A percentile compares a stretch with the other conserved stretches of the same genome.
These are phyloP conservation scores for Ilyonectria destructans DNA, from an alignment of 2,329 filamentous ascomycete species.

Conservation along the genomic window DNA sequence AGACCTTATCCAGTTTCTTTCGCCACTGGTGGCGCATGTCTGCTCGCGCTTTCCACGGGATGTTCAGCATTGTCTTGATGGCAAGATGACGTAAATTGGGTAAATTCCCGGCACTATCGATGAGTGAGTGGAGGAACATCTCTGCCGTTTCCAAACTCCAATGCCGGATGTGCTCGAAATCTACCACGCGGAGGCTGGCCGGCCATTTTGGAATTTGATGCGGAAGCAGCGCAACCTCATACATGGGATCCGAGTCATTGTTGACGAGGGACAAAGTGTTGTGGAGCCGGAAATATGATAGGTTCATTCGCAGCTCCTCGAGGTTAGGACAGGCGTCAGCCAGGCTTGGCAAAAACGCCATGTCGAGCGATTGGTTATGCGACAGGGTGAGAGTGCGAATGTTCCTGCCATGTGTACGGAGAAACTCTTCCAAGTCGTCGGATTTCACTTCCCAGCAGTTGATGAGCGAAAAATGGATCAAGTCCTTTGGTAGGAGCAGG, in stretches of 20 bases:
- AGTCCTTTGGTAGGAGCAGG: conserved; percentile 75
- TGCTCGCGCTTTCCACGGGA: conserved; percentile 86
- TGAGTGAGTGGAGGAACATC: conserved; percentile 84
- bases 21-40: conserved; percentile 86
- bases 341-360: conserved; percentile 81
- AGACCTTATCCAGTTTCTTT: conserved; percentile 77
- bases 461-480: conserved; percentile 80
- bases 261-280: conserved; percentile 67
- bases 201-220: conserved; percentile 86
- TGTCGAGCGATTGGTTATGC: conserved; percentile 84
- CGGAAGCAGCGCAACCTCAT: conserved; percentile 76
- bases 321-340: conserved; percentile 79
- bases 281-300: conserved; percentile 83
- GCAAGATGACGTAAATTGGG: conserved; percentile 78
- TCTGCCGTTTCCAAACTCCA: conserved; percentile 81
- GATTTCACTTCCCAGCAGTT: conserved; percentile 86
- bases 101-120: conserved; percentile 79
- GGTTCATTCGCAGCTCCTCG: conserved; percentile 81
- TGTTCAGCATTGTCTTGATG: conserved; percentile 84
- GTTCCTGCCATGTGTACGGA: conserved; percentile 77
- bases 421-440: conserved; percentile 75
- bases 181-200: conserved; percentile 76
- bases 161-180: conserved; percentile 84
- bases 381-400: conserved; percentile 79
- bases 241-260: conserved; percentile 81